These are phyloP conservation scores for Epipyxis sp. DNA, from an alignment of 108 stramenopile genomes.

Conservation along the genomic window DNA sequence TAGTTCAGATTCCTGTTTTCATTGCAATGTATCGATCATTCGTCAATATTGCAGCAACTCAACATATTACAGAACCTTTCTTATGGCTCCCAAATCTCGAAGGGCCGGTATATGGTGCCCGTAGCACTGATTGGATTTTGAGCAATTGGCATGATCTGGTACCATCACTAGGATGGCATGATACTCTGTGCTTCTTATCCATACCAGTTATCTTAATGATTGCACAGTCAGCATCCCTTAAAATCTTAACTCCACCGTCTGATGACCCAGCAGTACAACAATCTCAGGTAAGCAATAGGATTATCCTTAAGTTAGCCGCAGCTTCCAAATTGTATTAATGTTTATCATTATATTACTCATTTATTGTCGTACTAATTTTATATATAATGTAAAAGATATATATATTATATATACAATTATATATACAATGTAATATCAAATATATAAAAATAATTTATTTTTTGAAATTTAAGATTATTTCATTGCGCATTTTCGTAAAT, in stretches of 20 bases:
- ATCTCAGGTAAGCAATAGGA: slow-evolving; percentile 1
- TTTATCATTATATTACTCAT: too few relatives aligned
- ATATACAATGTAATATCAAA: too few relatives aligned
- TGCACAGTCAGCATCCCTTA: slow-evolving; percentile 74
- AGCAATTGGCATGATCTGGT: slow-evolving; percentile 53
- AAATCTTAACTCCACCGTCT: background rate
- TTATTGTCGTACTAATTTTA: too few relatives aligned
- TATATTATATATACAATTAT: too few relatives aligned
- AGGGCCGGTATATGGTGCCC: slow-evolving; percentile 90
- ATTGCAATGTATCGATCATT: slow-evolving; percentile 93
- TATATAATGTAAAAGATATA: too few relatives aligned
- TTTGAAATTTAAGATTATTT: background rate
- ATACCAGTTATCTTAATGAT: slow-evolving; percentile 84
- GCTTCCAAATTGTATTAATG: too few relatives aligned
- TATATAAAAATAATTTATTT: too few relatives aligned
- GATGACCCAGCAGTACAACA: background rate
- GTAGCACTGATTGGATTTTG: slow-evolving; percentile 78
- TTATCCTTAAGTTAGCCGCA: too few relatives aligned
- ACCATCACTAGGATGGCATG: slow-evolving; percentile 88
- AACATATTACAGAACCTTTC: slow-evolving; percentile 84
- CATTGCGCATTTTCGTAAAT: background rate
- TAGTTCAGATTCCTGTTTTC: slow-evolving; percentile 92
- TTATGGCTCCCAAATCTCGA: slow-evolving; percentile 89
- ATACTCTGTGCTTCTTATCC: slow-evolving; percentile 76
- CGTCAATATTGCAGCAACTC: slow-evolving; percentile 75